Base-by-base conservation (phyloP, 371 early-diverging fungal species). In the Mortierella sp. region DNA sequence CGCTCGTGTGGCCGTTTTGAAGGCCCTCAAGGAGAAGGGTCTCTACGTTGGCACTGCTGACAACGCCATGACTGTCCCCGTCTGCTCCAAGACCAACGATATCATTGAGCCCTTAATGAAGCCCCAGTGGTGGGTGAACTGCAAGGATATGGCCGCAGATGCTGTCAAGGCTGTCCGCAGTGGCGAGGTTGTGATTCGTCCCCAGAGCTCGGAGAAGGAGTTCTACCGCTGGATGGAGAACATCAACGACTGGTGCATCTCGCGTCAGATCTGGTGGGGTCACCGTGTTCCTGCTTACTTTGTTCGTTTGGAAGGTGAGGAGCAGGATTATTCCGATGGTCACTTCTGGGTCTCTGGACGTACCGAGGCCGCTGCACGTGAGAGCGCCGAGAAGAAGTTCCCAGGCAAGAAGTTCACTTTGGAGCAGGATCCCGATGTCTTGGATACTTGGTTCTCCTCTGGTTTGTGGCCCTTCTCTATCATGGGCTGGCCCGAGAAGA, bases 201-300 rank as follows among this genome's bases (percentile, higher is more conserved):
- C 99, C 57, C 89, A 91, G 82, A 87, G 92, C 12, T 94, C 96
- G 7, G 96, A 97, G 79, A 93, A 88, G 66, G 97, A 96, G 51
- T 99, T 97, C 97, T 96, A 95, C 91, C 87, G 91, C 64, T 99
- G 99, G 99, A 88, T 99, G 70, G 94, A 90, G 53, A 95, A 96
- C 85, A 96, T 97, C 71, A 94, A 96, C 74, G 98, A 98, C 83
- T 99, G 99, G 99, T 99, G 98, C 83, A 93, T 98, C 60, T 98
- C 98, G 9, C 95, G 99, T 75, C 99, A 99, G 88, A 87, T 99
- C 58, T 99, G 99, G 99, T 99, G 99, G 99, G 99, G 99, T 48
- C 99, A 99, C 82, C 93, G 97, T 81, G 89, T 99, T 19, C 99
- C 99, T 51, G 99, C 99, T 4, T 99, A 99, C 88, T 94, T 93